Percentiles rank a stretch among this genome's conserved stretches.
Conservation (phyloP, 441 rosid genomes). For the Biscutella laevigata region DNA sequence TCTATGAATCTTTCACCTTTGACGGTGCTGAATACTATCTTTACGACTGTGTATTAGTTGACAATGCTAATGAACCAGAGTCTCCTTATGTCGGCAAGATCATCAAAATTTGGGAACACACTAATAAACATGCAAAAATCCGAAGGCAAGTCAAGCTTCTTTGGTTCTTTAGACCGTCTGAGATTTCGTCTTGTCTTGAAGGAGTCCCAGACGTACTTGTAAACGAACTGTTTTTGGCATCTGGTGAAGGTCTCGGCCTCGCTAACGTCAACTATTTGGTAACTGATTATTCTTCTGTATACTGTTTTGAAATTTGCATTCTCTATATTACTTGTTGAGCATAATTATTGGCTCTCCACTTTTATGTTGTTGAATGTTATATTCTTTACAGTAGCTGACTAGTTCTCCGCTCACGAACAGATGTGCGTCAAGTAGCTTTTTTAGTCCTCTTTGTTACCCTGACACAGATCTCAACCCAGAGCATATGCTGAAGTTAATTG, state of each 20-base stretch:
- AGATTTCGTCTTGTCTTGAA: conserved; percentile 43
- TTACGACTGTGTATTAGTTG: conserved; percentile 55
- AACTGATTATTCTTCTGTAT: conserved; percentile 26
- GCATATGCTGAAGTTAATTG: neutral
- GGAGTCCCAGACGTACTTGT: conserved; percentile 22
- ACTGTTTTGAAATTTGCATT: neutral
- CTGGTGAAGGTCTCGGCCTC: conserved; percentile 74
- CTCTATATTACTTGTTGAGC: conserved; percentile 2
- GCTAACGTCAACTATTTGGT: conserved; percentile 71
- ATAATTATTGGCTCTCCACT: neutral
- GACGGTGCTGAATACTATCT: conserved; percentile 62
- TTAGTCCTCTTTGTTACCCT: neutral
- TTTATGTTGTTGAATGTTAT: neutral
- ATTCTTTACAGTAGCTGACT: neutral
- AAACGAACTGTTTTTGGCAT: conserved; percentile 77
- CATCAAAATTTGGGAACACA: conserved; percentile 61
- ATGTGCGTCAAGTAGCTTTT: neutral
- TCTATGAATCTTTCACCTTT: conserved; percentile 61
- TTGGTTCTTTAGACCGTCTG: conserved; percentile 71
- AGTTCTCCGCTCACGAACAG: neutral
- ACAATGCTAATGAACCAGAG: conserved; percentile 26
- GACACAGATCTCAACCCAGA: neutral
- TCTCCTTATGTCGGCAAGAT: conserved; percentile 63
- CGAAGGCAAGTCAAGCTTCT: conserved; percentile 53
- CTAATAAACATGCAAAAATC: conserved; percentile 22